Evolutionary conservation across 345 rosid species (phyloP).

Genomic region (Viola odorata): DNA sequence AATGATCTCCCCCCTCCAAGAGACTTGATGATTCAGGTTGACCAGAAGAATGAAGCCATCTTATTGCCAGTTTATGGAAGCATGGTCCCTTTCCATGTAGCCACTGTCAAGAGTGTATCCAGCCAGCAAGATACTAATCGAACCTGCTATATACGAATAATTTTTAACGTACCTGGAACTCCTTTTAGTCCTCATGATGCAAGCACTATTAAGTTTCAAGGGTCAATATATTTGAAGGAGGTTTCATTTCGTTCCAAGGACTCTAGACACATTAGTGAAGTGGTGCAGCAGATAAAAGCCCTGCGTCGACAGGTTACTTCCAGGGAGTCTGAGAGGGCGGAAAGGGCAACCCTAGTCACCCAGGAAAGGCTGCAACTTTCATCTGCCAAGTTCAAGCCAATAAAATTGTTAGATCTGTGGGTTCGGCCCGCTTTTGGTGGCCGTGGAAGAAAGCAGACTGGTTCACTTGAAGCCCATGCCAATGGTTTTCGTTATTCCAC

Average conservation of each 20-base stretch:
- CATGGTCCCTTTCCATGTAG: constrained; percentile 91
- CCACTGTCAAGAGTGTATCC: constrained; percentile 79
- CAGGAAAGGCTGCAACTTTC: constrained; percentile 75
- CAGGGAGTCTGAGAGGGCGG: constrained; percentile 88
- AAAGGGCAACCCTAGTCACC: constrained; percentile 88
- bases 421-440: constrained; percentile 84
- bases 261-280: constrained; percentile 83
- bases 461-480: constrained; percentile 75
- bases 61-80: constrained; percentile 81
- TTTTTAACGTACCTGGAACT: constrained; percentile 78
- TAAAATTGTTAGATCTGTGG: constrained; percentile 77
- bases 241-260: constrained; percentile 89
- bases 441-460: constrained; percentile 82
- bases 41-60: constrained; percentile 83
- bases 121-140: constrained; percentile 86
- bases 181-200: constrained; percentile 79
- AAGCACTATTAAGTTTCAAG: constrained; percentile 59
- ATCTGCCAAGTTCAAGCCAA: constrained; percentile 72
- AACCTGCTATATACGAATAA: constrained; percentile 73
- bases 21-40: constrained; percentile 74
- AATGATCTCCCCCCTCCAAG: constrained; percentile 75
- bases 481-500: constrained; percentile 86
- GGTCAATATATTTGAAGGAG: constrained; percentile 75
- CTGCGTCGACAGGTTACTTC: constrained; percentile 72
- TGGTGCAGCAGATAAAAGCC: constrained; percentile 68